Base-by-base conservation (phyloP, 805 yeast genomes). In the Cyberlindnera petersonii region DNA sequence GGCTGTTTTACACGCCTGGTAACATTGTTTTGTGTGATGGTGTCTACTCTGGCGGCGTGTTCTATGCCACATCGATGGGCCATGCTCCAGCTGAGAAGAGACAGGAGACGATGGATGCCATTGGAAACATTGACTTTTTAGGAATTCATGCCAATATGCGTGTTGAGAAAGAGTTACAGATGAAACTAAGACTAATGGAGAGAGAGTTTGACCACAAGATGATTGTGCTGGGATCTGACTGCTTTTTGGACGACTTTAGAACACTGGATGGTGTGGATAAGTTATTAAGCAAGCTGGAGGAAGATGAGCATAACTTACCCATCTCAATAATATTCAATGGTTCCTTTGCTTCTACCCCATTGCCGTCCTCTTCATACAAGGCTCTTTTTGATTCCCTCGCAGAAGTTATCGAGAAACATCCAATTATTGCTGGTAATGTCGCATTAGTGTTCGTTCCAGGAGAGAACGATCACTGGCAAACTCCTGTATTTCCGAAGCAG, bases 1-100 rank as follows among this genome's bases (percentile, higher is more conserved):
- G 81, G 0, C 71, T 82, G 8, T 89, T 76, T 52, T 81, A 75
- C 52, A 71, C 69, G 18, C 75, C 80, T 3, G 98, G 98, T 2
- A 79, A 82, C 66, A 78, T 82, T 50, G 76, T 86, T 0, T 62
- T 91, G 2, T 82, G 84, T 37, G 95, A 87, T 54, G 99, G 99
- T 14, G 77, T 86, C 14, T 86, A 87, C 56, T 79, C 81, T 4
- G 74, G 77, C 14, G 69, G 69, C 20, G 78, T 73, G 33, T 88
- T 93, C 55, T 78, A 82, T 48, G 94, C 83, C 1, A 72, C 83
- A 21, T 73, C 82, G 5, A 70, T 93, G 35, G 82, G 84, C 4
- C 96, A 87, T 43, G 98, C 98, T 3, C 88, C 93, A 0, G 82
- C 87, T 4, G 99, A 93, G 57, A 68, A 74, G 46, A 69, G 97